These are phyloP conservation scores for Teunomyces cretensis DNA, from an alignment of 805 yeast genomes.

Conservation along the genomic window DNA sequence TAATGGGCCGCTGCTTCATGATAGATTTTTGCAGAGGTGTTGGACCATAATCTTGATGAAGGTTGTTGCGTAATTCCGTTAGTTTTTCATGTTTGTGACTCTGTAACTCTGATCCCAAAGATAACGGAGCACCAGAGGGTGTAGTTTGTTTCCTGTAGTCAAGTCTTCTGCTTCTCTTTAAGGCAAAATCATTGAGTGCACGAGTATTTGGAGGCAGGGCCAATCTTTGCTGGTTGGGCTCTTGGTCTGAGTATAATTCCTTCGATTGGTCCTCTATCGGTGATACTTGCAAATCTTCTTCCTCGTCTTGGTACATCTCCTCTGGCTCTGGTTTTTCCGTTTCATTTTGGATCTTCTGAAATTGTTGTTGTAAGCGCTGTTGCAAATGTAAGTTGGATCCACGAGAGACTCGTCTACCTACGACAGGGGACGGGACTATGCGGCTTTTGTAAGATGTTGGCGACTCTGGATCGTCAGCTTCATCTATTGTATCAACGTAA, in stretches of 20 bases:
- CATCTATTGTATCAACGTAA: slow-evolving; percentile 7
- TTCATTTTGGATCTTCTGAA: slow-evolving; percentile 15
- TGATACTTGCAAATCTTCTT: not conserved
- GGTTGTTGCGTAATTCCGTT: slow-evolving; percentile 23
- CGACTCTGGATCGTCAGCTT: slow-evolving; percentile 15
- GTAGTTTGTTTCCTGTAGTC: slow-evolving; percentile 35
- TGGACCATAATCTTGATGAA: slow-evolving; percentile 11
- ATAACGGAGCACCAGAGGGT: slow-evolving; percentile 4
- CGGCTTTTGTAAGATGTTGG: slow-evolving; percentile 5
- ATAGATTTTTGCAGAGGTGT: slow-evolving; percentile 3
- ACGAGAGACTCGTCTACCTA: slow-evolving; percentile 2
- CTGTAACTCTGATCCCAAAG: slow-evolving; percentile 26
- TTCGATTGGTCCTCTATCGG: not conserved
- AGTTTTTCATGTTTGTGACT: slow-evolving; percentile 22
- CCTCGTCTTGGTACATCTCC: slow-evolving; percentile 26
- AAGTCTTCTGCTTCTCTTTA: slow-evolving; percentile 39
- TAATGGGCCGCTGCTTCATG: slow-evolving; percentile 2
- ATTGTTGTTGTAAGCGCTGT: slow-evolving; percentile 17
- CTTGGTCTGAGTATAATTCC: not conserved
- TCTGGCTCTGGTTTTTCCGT: slow-evolving; percentile 37
- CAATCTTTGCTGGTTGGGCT: not conserved
- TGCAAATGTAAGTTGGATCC: slow-evolving; percentile 13
- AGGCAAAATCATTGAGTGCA: slow-evolving; percentile 22
- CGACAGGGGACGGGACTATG: not conserved
- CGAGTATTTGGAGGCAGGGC: slow-evolving; percentile 1